These are phyloP conservation scores for Castanopsis chinensis DNA, from an alignment of 306 rosid genomes.

Conservation along the genomic window DNA sequence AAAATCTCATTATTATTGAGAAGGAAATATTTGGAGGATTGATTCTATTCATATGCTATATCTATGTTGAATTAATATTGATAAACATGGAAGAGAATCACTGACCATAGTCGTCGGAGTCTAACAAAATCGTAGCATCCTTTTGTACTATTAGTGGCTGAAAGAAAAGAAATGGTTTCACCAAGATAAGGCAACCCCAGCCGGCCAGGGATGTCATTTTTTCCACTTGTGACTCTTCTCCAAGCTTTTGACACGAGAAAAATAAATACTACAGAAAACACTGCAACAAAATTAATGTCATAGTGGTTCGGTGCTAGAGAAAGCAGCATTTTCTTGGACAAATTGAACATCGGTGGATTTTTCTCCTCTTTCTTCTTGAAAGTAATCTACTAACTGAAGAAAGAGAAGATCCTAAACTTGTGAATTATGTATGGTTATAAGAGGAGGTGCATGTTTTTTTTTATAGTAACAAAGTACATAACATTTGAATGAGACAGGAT, in stretches of 20 bases:
- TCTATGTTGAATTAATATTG: not conserved
- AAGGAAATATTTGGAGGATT: too few species aligned
- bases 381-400: conserved; percentile 15
- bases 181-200: conserved; percentile 67
- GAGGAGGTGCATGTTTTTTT: not conserved
- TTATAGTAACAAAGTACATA: conserved; percentile 1
- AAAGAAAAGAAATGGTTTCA: conserved; percentile 68
- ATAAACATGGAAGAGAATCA: conserved; percentile 18
- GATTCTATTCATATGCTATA: too few species aligned
- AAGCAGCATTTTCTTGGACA: conserved; percentile 34
- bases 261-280: conserved; percentile 35
- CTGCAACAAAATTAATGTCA: conserved; percentile 28
- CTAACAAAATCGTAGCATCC: conserved; percentile 78
- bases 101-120: conserved; percentile 67
- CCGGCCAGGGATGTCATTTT: conserved; percentile 50
- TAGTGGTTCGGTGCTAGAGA: conserved; percentile 28
- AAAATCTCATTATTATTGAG: too few species aligned
- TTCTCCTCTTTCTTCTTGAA: not conserved
- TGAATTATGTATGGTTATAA: conserved; percentile 2
- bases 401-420: conserved; percentile 6
- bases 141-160: conserved; percentile 58
- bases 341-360: conserved; percentile 40
- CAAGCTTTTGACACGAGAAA: conserved; percentile 45
- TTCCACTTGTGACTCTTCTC: conserved; percentile 23
- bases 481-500: not conserved